Percentiles rank a stretch among this genome's conserved stretches.
Conservation (phyloP, 1,284 basidiomycete species). For the Schizopora paradoxa region DNA sequence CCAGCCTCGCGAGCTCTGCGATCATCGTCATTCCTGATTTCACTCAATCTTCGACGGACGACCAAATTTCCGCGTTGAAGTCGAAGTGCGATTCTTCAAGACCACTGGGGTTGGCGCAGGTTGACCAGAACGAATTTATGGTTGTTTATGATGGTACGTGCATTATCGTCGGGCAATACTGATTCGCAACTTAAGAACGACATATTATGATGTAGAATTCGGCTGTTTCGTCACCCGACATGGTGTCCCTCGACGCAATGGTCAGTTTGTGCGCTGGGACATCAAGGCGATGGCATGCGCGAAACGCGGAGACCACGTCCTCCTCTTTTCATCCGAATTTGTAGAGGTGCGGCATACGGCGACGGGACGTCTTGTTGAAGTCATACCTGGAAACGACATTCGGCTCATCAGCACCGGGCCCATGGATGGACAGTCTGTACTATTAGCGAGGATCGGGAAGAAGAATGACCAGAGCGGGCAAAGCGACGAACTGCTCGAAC, state of each 20-base stretch:
- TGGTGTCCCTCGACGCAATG: slow-evolving; percentile 55
- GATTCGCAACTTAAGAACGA: neutral
- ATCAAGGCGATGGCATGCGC: slow-evolving; percentile 54
- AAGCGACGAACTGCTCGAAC: slow-evolving; percentile 60
- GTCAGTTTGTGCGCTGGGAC: slow-evolving; percentile 71
- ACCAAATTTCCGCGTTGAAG: slow-evolving; percentile 49
- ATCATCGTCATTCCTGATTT: slow-evolving; percentile 59
- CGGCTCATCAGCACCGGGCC: slow-evolving; percentile 50
- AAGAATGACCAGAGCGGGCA: slow-evolving; percentile 52
- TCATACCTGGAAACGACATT: slow-evolving; percentile 64
- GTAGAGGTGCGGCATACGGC: slow-evolving; percentile 62
- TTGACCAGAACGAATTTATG: slow-evolving; percentile 52
- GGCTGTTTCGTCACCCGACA: slow-evolving; percentile 70
- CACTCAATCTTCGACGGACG: slow-evolving; percentile 34
- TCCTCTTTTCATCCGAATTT: slow-evolving; percentile 68
- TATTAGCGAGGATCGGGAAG: slow-evolving; percentile 48
- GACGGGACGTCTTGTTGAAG: slow-evolving; percentile 65
- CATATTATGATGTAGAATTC: slow-evolving; percentile 35
- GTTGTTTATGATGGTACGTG: slow-evolving; percentile 69
- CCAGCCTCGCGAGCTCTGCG: slow-evolving; percentile 31
- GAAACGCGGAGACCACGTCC: slow-evolving; percentile 51
- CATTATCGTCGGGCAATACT: neutral
- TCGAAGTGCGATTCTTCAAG: slow-evolving; percentile 50
- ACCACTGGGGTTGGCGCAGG: slow-evolving; percentile 61
- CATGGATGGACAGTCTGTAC: slow-evolving; percentile 42